Base-by-base conservation (phyloP, 345 rosid genomes). In the Rhizophora mangle region DNA sequence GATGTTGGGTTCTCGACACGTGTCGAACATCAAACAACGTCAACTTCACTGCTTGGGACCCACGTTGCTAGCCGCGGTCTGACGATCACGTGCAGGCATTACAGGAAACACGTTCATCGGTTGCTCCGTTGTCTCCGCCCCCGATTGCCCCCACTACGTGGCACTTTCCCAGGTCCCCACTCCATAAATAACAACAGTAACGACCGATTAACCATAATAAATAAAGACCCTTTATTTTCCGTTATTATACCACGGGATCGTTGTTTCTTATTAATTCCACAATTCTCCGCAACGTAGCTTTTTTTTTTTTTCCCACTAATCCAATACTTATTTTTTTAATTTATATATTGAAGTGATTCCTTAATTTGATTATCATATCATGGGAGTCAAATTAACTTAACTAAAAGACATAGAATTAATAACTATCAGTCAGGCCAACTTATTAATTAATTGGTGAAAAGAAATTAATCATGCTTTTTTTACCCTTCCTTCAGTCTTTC, bases 51-150 rank as follows among this genome's bases (percentile, higher is more conserved):
- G 6, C 3, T 11, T 62, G 32, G 55, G 70, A 51, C 54, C 74
- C 24, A 8, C 8, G 39, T 7, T 27, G 65, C 64, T 5, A 68
- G 72, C 49, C 32, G 34, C 0, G 66, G 66, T 75, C 78, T 72
- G 68, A 20, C 52, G 19, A 62, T 78, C 85, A 79, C 79, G 77
- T 78, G 83, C 64, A 47, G 30, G 62, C 36, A 8, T 69, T 77
- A 80, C 86, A 76, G 85, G 74, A 57, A 72, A 53, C 84, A 85
- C 80, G 79, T 79, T 76, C 54, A 6, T 70, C 63, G 70, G 82
- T 67, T 76, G 63, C 64, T 59, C 60, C 34, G 47, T 4, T 49
- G 68, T 65, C 72, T 11, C 56, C 20, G 37, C 27, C 54, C 55
- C 37, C 67, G 55, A 55, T 57, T 54, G 39, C 63, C 59, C 49